Evolutionary conservation across 2,329 filamentous ascomycete genomes (phyloP).

Genomic region (Stagonosporopsis chrysanthemi): DNA sequence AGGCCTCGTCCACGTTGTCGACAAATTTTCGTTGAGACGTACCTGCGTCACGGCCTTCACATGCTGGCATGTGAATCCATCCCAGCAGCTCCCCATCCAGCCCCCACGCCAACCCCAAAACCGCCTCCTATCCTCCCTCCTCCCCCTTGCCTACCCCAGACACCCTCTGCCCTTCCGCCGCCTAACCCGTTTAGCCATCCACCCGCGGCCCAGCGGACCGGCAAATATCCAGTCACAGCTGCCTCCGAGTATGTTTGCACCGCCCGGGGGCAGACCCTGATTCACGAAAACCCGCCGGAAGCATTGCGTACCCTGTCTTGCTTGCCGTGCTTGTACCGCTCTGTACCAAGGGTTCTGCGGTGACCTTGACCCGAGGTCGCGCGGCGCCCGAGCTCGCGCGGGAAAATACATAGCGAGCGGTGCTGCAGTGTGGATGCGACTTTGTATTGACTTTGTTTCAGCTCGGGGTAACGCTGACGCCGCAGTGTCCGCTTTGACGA

Average conservation of each 20-base stretch:
- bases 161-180: neutral
- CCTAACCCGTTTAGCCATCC: constrained; percentile 16
- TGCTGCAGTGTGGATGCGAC: neutral
- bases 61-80: constrained; percentile 19
- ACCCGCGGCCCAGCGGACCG: constrained; percentile 20
- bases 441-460: constrained; percentile 7
- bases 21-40: constrained; percentile 14
- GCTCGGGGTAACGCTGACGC: constrained; percentile 6
- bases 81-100: neutral
- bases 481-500: neutral
- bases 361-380: constrained; percentile 13
- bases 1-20: neutral
- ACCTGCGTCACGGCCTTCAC: constrained; percentile 21
- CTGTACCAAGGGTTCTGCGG: neutral
- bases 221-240: constrained; percentile 20
- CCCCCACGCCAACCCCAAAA: constrained; percentile 14
- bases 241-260: constrained; percentile 1
- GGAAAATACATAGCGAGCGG: constrained; percentile 11
- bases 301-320: neutral
- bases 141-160: constrained; percentile 18
- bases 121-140: constrained; percentile 2
- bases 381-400: constrained; percentile 4
- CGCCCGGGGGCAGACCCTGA: constrained; percentile 9
- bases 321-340: neutral
- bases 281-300: constrained; percentile 21